phyloP scores from a whole-genome alignment of 208 protist genomes.

The Spongospora subterranea region DNA sequence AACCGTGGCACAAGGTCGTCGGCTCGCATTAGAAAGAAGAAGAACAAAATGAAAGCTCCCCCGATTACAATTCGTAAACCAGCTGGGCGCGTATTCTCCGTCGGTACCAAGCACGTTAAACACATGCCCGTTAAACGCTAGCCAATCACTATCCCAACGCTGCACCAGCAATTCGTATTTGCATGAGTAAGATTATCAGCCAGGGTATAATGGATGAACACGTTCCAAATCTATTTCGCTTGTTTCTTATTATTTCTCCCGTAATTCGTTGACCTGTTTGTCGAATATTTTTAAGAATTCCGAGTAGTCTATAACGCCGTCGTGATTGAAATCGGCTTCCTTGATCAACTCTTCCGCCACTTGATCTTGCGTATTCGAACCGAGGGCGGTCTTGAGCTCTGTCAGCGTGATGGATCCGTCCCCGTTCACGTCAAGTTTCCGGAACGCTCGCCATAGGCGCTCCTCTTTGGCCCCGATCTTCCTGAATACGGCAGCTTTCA shows the following conservation, averaged over 20 bases:
- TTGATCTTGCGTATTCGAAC: not conserved
- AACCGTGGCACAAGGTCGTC: not conserved
- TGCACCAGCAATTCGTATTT: not conserved
- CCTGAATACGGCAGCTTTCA: slow-evolving; percentile 13
- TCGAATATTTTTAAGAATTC: slow-evolving; percentile 51
- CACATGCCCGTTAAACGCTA: not conserved
- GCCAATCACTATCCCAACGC: not conserved
- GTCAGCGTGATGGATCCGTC: slow-evolving; percentile 20
- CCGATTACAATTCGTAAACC: not conserved
- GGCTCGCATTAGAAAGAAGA: not conserved
- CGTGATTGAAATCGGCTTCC: slow-evolving; percentile 52
- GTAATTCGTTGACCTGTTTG: slow-evolving; percentile 5
- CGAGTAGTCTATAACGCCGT: slow-evolving; percentile 45
- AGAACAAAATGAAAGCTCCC: not conserved
- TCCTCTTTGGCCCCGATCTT: slow-evolving; percentile 31
- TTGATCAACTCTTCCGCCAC: not conserved
- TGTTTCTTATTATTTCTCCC: not conserved
- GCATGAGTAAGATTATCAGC: not conserved
- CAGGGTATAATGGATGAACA: not conserved
- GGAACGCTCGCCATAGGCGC: slow-evolving; percentile 40
- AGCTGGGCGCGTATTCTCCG: not conserved
- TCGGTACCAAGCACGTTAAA: not conserved
- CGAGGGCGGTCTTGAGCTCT: not conserved
- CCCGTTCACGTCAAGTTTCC: slow-evolving; percentile 24
- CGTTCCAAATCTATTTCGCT: not conserved